Evolutionary conservation across 148 eudicot genomes (phyloP), one percentile per base, ranked within the genome.

Genomic region (Selenicereus undatus): DNA sequence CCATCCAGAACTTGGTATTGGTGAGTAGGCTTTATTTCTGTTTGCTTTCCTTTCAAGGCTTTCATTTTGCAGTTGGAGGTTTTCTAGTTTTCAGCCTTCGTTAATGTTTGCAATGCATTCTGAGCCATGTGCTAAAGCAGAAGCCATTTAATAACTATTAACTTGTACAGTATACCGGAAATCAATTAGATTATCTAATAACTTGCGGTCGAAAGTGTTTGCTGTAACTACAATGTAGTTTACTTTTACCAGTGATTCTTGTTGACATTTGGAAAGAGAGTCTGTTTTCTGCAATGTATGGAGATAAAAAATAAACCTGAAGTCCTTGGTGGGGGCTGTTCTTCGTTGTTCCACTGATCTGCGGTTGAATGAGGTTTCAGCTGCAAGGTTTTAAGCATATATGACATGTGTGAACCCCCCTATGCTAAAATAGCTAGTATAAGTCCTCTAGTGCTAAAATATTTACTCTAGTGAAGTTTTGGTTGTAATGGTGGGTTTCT

Each of bases 1-100:
- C 76, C 97, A 96, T 87, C 93, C 92, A 70, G 95, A 92, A 86
- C 95, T 95, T 79, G 98, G 99, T 71, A 73, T 93, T 89, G 98
- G 99, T 96, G 88, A 82, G 83, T 58, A n/a, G 52, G 78, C 48
- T 83, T 21, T 45, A 8, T 18, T 76, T 76, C 30, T 51, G 24
- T 70, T 17, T 24, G 1, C 11, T 64, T 64, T 36, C 43, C 8
- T 14, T 39, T 52, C 68, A 27, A 17, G 17, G 21, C 51, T 56
- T 45, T 8, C 14, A 11, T 39, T n/a, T 73, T 77, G n/a, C 20
- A 29, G 70, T 64, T 14, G 60, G 26, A 51, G 32, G 32, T 13
- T 30, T 35, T 50, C 35, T 24, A 42, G 16, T 27, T 17, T 20
- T 48, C 2, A 35, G 39, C 21, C 16, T 48, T 50, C 52, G 17